Evolutionary conservation across 352 stramenopile species (phyloP), one percentile per base, ranked within the genome.

Genomic region (Globisporangium camurandrum): DNA sequence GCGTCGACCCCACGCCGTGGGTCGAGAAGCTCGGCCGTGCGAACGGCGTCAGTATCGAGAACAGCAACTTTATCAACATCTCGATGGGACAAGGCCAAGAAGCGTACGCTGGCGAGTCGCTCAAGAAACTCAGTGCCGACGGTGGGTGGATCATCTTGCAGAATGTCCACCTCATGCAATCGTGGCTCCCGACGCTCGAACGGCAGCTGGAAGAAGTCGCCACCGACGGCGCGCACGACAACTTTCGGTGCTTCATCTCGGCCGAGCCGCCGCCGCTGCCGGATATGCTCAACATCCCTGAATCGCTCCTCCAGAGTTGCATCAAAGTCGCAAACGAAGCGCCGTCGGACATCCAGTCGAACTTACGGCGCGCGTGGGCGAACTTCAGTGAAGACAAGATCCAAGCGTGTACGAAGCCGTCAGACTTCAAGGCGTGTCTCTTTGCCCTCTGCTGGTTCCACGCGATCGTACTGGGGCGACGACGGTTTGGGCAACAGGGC

Each of bases 301-400:
- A 98, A 65, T 96, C 82, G 33, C 79, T 98, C 27, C 84, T 98
- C 80, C 91, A 98, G 62, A 88, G 82, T 43, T 97, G 83, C 52
- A 97, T 98, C 61, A 98, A 98, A 57, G 94, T 98, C 3, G 87
- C 89, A 3, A 98, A 98, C 59, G 94, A 98, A 55, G 87, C 94
- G 23, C 94, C 94, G 36, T 92, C 90, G 1, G 94, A 98, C 55
- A 97, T 98, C 49, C 92, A 98, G 59, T 97, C 84, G 19, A 98
- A 98, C 51, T 57, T 98, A 48, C 89, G 88, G 8, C 67, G 88
- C 30, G 90, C 93, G 9, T 98, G 94, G 94, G 85, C 85, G 1
- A 97, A 96, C 46, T 98, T 98, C 46, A 80, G 73, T 20, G 86
- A 98, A 58, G 86, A 97, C 42, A 84, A 84, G 45, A 57, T 93